A percentile compares a stretch with the other conserved stretches of the same genome.
Conservation (phyloP, 768 basidiomycete genomes). For the Kwoniella bestiolae region DNA sequence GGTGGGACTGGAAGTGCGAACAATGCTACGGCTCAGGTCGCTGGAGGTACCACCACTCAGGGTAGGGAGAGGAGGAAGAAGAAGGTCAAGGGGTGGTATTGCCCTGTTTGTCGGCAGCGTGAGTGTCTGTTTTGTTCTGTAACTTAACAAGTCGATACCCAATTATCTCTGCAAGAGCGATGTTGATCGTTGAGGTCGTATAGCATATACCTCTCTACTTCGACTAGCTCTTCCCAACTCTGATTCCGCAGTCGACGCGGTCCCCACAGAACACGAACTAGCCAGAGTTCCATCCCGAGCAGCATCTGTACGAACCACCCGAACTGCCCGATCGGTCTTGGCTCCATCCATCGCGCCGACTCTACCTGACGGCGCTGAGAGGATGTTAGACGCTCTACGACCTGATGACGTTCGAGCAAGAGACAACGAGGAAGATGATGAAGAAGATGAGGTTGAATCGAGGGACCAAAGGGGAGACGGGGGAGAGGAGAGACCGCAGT, state of each 20-base stretch:
- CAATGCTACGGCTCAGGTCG: constrained; percentile 34
- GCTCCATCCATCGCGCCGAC: constrained; percentile 49
- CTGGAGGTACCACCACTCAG: constrained; percentile 52
- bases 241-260: constrained; percentile 23
- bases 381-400: constrained; percentile 54
- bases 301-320: constrained; percentile 39
- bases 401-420: constrained; percentile 45
- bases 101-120: constrained; percentile 95
- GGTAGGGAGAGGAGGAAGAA: constrained; percentile 72
- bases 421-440: constrained; percentile 38
- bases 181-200: background rate
- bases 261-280: constrained; percentile 6
- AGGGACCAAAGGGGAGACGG: background rate
- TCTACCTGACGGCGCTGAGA: constrained; percentile 56
- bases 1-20: constrained; percentile 16
- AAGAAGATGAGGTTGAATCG: constrained; percentile 1
- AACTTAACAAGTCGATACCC: too few relatives aligned
- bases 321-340: constrained; percentile 23
- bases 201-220: constrained; percentile 85
- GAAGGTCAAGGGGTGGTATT: constrained; percentile 97
- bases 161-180: too few relatives aligned
- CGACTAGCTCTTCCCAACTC: constrained; percentile 67
- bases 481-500: constrained; percentile 41
- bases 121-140: constrained; percentile 59
- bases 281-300: constrained; percentile 37